Evolutionary conservation across 495 filamentous ascomycete genomes (phyloP), one percentile per base, ranked within the genome.

Genomic region (Pseudevernia furfuracea): DNA sequence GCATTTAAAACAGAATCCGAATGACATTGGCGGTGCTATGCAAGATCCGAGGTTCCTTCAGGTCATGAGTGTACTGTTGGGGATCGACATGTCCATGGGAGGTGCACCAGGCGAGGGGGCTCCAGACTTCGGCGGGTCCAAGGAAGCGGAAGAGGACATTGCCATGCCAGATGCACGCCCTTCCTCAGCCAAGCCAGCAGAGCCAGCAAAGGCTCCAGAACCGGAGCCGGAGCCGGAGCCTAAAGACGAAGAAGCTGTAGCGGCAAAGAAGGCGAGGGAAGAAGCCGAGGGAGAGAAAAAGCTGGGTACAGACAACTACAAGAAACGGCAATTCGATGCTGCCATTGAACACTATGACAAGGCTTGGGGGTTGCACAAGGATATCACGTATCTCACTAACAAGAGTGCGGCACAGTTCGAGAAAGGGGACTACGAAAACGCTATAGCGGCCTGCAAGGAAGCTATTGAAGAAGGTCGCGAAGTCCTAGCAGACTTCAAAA

Each of bases 341-440:
- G 94, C 94, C 52, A 96, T 97, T 70, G 85, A 90, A 74, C 92
- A 99, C 79, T 99, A 99, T 79, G 82, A 78, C 71, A 96, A 95
- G 74, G 94, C 94, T 3, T 99, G 95, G 95, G 89, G 92, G 58
- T 67, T 93, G 56, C 79, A 92, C 84, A 92, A 96, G 80, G 94
- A 99, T 68, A 92, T 97, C 71, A 94, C 92, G 19, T 99, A 97
- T 75, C 80, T 97, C 66, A 97, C 96, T 79, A 99, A 99, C 76
- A 82, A 92, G 32, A 90, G 92, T 66, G 95, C 94, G 6, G 94
- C 94, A 52, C 85, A 95, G 67, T 97, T 91, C 72, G 94, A 99
- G 75, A 96, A 96, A 80, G 92, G 91, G 59, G 93, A 97, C 68
- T 91, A 89, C 73, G 81, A 96, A 71, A 88, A 86, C 37, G 84